phyloP scores from a whole-genome alignment of 257 asterid genomes.

The Parsonsia alboflavescens region DNA sequence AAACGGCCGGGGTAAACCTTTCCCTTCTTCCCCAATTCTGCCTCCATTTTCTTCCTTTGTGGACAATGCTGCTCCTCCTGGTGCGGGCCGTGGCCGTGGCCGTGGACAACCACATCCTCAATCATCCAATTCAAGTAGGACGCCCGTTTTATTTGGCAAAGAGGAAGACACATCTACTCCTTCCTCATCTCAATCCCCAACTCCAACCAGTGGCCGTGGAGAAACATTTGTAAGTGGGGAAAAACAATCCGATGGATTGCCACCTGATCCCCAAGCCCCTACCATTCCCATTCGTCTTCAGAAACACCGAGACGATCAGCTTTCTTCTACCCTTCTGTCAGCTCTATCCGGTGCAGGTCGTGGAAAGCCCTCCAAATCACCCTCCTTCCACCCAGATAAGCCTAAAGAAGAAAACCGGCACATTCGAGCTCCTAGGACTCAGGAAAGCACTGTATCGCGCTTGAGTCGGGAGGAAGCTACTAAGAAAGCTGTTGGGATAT shows the following conservation, averaged over 20 bases:
- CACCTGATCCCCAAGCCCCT: not conserved
- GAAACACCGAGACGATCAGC: conserved; percentile 12
- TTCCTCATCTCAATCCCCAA: conserved; percentile 1
- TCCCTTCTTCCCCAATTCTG: conserved; percentile 34
- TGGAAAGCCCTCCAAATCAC: conserved; percentile 42
- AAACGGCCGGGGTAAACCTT: conserved; percentile 47
- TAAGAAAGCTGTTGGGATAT: conserved; percentile 45
- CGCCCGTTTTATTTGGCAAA: conserved; percentile 21
- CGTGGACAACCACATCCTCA: conserved; percentile 33
- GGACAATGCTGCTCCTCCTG: conserved; percentile 22
- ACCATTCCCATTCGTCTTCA: not conserved
- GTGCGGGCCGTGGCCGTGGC: conserved; percentile 49
- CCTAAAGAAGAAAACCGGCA: conserved; percentile 52
- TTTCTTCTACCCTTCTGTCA: conserved; percentile 22
- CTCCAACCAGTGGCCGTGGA: conserved; percentile 30
- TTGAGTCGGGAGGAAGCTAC: conserved; percentile 54
- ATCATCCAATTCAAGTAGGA: conserved; percentile 9
- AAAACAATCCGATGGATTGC: conserved; percentile 15
- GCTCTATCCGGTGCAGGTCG: conserved; percentile 58
- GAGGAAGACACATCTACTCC: conserved; percentile 18
- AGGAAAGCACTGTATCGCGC: conserved; percentile 15
- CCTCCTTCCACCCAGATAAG: conserved; percentile 22
- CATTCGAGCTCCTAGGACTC: conserved; percentile 20
- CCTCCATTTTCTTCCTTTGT: conserved; percentile 41
- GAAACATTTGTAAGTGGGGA: conserved; percentile 21